These are phyloP conservation scores for Rickenella mellea DNA, from an alignment of 768 basidiomycete genomes.

Conservation along the genomic window DNA sequence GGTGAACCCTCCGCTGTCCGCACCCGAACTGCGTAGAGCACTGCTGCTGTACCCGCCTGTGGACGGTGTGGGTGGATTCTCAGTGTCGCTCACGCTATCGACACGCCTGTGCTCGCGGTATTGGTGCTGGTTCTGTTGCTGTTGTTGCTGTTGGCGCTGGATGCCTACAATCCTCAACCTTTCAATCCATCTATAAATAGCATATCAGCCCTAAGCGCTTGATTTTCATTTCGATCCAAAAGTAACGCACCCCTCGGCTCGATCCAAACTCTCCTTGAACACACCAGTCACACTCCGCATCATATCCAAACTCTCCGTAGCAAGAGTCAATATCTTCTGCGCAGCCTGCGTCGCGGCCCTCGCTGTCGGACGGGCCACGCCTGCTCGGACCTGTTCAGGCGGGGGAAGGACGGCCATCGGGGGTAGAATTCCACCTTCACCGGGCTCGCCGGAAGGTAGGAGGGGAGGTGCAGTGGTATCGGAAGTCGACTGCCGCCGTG, in stretches of 20 bases:
- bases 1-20: too few relatives aligned
- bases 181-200: conserved; percentile 62
- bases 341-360: conserved; percentile 65
- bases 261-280: conserved; percentile 78
- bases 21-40: too few relatives aligned
- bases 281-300: conserved; percentile 82
- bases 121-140: too few relatives aligned
- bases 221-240: conserved; percentile 4
- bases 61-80: too few relatives aligned
- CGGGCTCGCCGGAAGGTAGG: background rate
- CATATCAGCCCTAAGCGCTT: too few relatives aligned
- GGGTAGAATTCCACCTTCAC: too few relatives aligned
- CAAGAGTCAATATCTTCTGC: conserved; percentile 71
- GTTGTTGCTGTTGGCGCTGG: conserved; percentile 49
- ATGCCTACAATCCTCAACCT: conserved; percentile 70
- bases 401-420: too few relatives aligned
- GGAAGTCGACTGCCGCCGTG: conserved; percentile 4
- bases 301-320: conserved; percentile 90
- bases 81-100: too few relatives aligned
- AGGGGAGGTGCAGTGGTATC: conserved; percentile 1
- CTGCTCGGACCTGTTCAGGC: background rate
- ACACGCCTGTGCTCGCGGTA: too few relatives aligned
- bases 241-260: conserved; percentile 32
- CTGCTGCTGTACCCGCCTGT: too few relatives aligned
- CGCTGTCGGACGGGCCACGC: conserved; percentile 25